phyloP scores from a whole-genome alignment of 768 basidiomycete genomes.

The Lentinula boryana region DNA sequence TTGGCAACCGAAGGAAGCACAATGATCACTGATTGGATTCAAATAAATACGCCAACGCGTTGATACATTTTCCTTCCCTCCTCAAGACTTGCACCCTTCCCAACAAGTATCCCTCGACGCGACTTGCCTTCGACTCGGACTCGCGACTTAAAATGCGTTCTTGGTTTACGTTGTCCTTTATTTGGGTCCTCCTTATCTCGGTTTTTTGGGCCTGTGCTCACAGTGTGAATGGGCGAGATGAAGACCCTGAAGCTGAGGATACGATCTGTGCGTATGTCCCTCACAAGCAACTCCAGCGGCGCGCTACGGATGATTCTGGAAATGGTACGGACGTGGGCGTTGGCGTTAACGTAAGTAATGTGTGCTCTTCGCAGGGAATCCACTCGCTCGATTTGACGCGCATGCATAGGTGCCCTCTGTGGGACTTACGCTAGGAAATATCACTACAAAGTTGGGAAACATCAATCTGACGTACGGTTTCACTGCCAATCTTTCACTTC shows the following conservation, averaged over 20 bases:
- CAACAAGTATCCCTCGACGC: not conserved
- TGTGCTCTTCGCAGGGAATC: too few species aligned
- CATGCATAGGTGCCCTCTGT: slow-evolving; percentile 9
- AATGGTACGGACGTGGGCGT: slow-evolving; percentile 6
- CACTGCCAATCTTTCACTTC: not conserved
- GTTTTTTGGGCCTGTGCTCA: slow-evolving; percentile 1
- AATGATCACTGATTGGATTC: not conserved
- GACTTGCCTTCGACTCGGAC: too few species aligned
- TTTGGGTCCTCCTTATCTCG: slow-evolving; percentile 4
- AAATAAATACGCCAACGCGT: too few species aligned
- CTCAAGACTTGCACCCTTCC: too few species aligned
- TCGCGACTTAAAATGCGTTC: not conserved
- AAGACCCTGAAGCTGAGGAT: slow-evolving; percentile 1
- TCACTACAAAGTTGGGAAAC: slow-evolving; percentile 14
- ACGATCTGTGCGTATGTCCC: slow-evolving; percentile 12
- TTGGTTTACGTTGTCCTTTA: not conserved
- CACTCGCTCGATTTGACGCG: not conserved
- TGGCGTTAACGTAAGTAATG: slow-evolving; percentile 7
- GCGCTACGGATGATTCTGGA: slow-evolving; percentile 8
- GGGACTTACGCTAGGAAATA: slow-evolving; percentile 12
- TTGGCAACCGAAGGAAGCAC: not conserved
- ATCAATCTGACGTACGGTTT: slow-evolving; percentile 13
- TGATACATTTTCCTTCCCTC: too few species aligned
- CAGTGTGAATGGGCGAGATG: not conserved
- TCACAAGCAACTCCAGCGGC: slow-evolving; percentile 7